These are phyloP conservation scores for Gnomoniopsis smithogilvyi DNA, from an alignment of 2,329 filamentous ascomycete genomes.

Conservation along the genomic window DNA sequence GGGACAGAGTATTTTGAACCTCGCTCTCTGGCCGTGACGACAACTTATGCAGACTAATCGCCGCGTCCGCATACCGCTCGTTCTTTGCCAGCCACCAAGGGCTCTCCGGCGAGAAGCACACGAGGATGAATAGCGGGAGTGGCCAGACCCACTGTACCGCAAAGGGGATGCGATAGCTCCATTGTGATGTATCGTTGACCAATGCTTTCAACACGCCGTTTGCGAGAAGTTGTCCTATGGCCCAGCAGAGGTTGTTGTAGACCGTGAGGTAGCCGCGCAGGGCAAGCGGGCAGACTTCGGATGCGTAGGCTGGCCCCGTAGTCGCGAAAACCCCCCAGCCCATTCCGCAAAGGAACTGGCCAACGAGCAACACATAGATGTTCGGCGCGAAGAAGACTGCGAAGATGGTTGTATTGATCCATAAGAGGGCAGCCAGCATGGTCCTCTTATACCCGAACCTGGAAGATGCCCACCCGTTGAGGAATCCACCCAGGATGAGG, in stretches of 20 bases:
- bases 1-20: constrained; percentile 3
- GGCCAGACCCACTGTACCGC: constrained; percentile 22
- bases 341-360: constrained; percentile 43
- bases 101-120: constrained; percentile 22
- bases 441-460: constrained; percentile 42
- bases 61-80: constrained; percentile 20
- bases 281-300: constrained; percentile 25
- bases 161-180: constrained; percentile 25
- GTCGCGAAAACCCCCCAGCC: constrained; percentile 47
- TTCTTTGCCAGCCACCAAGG: constrained; percentile 22
- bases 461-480: constrained; percentile 41
- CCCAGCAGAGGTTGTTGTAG: constrained; percentile 26
- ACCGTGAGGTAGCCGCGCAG: constrained; percentile 26
- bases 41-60: constrained; percentile 35
- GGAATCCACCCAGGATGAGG: constrained; percentile 34
- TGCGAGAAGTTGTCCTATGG: constrained; percentile 25
- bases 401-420: constrained; percentile 42
- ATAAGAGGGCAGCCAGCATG: constrained; percentile 37
- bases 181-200: constrained; percentile 22
- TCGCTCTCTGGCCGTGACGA: constrained; percentile 27
- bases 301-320: constrained; percentile 33
- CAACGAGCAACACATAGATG: constrained; percentile 39
- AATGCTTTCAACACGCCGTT: constrained; percentile 22
- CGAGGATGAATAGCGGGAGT: constrained; percentile 19
- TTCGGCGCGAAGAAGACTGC: constrained; percentile 46